These are phyloP conservation scores for Aspergillus sp. DNA, from an alignment of 2,329 filamentous ascomycete genomes.

Conservation along the genomic window DNA sequence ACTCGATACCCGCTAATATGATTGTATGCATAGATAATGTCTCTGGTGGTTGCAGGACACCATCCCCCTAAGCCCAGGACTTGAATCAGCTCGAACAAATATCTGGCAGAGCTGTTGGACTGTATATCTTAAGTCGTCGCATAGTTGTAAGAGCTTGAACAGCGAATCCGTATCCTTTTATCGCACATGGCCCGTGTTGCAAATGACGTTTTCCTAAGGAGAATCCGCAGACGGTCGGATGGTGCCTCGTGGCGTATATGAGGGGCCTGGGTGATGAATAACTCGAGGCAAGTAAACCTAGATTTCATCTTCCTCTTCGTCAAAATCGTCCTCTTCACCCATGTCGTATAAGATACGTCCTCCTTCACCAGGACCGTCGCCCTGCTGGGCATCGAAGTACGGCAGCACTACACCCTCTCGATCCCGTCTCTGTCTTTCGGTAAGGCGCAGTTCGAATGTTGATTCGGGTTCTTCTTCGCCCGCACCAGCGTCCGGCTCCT, in stretches of 20 bases:
- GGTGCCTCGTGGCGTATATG: not conserved
- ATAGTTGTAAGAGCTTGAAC: not conserved
- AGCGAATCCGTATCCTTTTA: not conserved
- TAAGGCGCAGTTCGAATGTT: conserved; percentile 84
- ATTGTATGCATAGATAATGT: conserved; percentile 42
- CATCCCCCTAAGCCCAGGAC: conserved; percentile 14
- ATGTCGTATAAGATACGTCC: conserved; percentile 96
- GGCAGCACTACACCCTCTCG: conserved; percentile 88
- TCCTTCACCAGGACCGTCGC: conserved; percentile 70
- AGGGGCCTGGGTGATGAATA: not conserved
- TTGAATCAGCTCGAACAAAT: not conserved
- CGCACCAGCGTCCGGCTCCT: conserved; percentile 40
- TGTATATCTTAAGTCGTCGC: not conserved
- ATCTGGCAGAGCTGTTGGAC: not conserved
- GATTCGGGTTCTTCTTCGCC: conserved; percentile 63
- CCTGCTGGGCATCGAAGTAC: conserved; percentile 94
- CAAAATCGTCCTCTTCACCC: conserved; percentile 94
- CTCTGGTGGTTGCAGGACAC: conserved; percentile 36
- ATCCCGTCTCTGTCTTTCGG: conserved; percentile 84
- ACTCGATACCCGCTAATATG: conserved; percentile 29
- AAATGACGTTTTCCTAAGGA: not conserved
- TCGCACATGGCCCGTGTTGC: not conserved
- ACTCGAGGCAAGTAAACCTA: conserved; percentile 38
- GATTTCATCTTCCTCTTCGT: conserved; percentile 93
- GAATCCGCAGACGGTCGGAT: not conserved